Evolutionary conservation across 208 protist genomes (phyloP), one percentile per base, ranked within the genome.

Genomic region (Wallacemonas sp.): DNA sequence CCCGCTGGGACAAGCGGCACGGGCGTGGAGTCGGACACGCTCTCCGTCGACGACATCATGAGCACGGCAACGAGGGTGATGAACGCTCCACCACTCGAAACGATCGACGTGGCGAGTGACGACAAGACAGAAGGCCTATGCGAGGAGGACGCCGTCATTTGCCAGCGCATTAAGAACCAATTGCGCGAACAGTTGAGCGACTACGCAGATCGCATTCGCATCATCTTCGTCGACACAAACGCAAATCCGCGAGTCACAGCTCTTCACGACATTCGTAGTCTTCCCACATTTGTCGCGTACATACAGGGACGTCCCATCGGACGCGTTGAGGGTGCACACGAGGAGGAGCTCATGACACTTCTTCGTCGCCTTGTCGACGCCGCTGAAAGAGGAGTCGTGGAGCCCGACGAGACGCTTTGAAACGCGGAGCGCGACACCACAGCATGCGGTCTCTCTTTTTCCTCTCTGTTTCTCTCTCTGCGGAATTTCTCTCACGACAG

Each of bases 251-350:
- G 78, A 17, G 33, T 97, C 21, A 90, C 80, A 1, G 88, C 88
- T 5, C 68, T 95, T 49, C 87, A 94, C 61, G 85, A 95, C 43
- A 81, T 97, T 16, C 81, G 87, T 36, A 93, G 85, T 63, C 56
- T 97, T 16, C 93, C 93, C 1, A 97, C 90, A 0, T 94, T 94
- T 72, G 56, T 97, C 17, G 81, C 74, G 8, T 94, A 93, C 76
- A 64, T 76, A 11, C 48, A 88, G 34, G 93, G 93, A 17, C 48
- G 68, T 47, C 85, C 93, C 23, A 52, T 89, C 11, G 88, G 81
- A 0, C 79, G 85, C 9, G 72, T 89, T 2, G 91, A 96, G 66
- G 88, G 91, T 0, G 78, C 71, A 8, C 32, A 80, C 19, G 77
- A 85, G 44, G 65, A 76, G n/a, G 76, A 93, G 61, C 60, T 96